Conservation (phyloP, 208 protist species). For the Trypanosoma melophagium region DNA sequence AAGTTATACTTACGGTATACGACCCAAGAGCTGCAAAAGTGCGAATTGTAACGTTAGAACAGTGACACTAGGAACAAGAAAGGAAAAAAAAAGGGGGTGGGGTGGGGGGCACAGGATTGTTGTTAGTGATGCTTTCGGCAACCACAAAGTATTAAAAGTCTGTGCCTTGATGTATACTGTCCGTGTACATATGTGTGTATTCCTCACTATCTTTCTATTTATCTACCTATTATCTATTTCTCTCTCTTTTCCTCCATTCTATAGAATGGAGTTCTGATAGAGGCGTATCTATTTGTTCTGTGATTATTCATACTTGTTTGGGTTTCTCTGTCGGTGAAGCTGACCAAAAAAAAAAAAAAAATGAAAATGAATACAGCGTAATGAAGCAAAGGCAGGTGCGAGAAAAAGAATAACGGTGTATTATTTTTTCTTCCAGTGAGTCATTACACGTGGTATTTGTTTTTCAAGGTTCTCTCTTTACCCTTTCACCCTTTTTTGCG, state of each 20-base stretch:
- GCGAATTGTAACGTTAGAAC: constrained; percentile 36
- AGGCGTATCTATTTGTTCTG: neutral
- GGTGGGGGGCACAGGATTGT: neutral
- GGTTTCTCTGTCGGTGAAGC: neutral
- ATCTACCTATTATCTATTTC: neutral
- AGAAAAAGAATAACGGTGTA: neutral
- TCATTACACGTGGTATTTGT: no score
- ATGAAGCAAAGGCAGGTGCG: neutral
- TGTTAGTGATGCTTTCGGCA: neutral
- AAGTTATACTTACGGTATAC: constrained; percentile 53
- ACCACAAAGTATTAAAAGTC: neutral
- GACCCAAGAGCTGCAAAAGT: constrained; percentile 42
- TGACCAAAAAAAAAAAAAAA: neutral
- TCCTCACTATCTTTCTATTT: neutral
- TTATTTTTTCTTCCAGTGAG: no score
- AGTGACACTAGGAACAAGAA: neutral
- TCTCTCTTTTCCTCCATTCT: neutral
- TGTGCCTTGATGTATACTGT: neutral
- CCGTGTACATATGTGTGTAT: neutral
- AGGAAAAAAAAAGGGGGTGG: no score
- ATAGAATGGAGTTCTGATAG: neutral
- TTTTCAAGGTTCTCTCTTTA: no score
- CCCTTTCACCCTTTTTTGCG: no score
- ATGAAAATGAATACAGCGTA: neutral
- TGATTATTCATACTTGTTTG: neutral